Percentiles rank a stretch among this genome's conserved stretches.
These are phyloP conservation scores for Fomitopsis betulina DNA, from an alignment of 1,284 basidiomycete genomes.

Conservation along the genomic window DNA sequence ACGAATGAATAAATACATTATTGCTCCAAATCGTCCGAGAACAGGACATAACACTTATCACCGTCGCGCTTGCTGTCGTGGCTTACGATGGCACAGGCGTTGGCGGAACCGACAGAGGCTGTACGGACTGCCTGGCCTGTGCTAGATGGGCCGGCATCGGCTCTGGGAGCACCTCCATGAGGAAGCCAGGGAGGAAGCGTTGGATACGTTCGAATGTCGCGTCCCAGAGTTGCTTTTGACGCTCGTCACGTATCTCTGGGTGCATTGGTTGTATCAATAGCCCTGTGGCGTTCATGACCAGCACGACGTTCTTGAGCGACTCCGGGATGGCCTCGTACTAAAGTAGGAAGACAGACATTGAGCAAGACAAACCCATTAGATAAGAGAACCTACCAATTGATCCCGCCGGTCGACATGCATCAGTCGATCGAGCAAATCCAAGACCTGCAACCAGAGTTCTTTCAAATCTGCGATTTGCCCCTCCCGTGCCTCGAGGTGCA, in stretches of 20 bases:
- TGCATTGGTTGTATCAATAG: conserved; percentile 73
- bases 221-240: conserved; percentile 78
- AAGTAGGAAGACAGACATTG: not conserved
- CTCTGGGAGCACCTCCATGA: conserved; percentile 57
- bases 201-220: conserved; percentile 83
- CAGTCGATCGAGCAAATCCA: conserved; percentile 86
- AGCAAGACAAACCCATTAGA: conserved; percentile 9
- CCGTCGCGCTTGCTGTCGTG: not conserved
- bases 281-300: conserved; percentile 91
- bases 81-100: conserved; percentile 2
- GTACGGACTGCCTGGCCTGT: not conserved
- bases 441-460: conserved; percentile 85
- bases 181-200: conserved; percentile 85
- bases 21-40: not conserved
- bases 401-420: conserved; percentile 85
- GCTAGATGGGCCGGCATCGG: conserved; percentile 33
- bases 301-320: conserved; percentile 93
- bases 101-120: not conserved
- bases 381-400: conserved; percentile 65
- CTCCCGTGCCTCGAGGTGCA: conserved; percentile 86
- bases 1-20: not conserved
- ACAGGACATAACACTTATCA: not conserved
- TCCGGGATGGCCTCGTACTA: conserved; percentile 94
- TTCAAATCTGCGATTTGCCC: conserved; percentile 66
- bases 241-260: conserved; percentile 51